A percentile compares a stretch with the other conserved stretches of the same genome.
Conservation (phyloP, 163 green algal genomes). For the Scenedesmus sp. region DNA sequence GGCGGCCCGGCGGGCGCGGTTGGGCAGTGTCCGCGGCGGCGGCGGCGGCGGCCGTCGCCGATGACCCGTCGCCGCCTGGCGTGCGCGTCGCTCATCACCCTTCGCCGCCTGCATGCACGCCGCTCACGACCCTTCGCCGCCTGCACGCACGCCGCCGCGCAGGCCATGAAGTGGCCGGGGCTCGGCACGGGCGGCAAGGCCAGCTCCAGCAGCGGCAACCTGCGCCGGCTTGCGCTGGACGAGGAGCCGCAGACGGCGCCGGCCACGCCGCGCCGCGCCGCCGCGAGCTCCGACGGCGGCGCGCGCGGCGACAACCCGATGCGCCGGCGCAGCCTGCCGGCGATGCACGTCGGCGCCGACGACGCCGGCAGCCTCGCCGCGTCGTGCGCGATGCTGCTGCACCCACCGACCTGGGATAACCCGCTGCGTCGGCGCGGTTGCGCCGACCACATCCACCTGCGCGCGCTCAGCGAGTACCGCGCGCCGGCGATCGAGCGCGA, state of each 20-base stretch:
- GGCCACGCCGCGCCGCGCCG: too few relatives aligned
- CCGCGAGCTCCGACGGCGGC: background rate
- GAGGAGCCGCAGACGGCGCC: slow-evolving; percentile 6
- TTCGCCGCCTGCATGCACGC: too few relatives aligned
- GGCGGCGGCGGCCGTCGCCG: background rate
- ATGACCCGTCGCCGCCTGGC: too few relatives aligned
- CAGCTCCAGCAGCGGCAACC: background rate
- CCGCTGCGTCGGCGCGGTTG: slow-evolving; percentile 22
- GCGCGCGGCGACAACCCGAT: background rate
- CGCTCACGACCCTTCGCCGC: too few relatives aligned
- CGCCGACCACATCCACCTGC: slow-evolving; percentile 23
- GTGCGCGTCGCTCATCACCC: too few relatives aligned
- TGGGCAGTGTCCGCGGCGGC: too few relatives aligned
- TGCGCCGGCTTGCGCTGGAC: background rate
- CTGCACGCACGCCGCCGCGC: background rate
- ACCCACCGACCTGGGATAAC: slow-evolving; percentile 31
- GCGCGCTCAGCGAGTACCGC: slow-evolving; percentile 4
- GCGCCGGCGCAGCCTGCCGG: slow-evolving; percentile 14
- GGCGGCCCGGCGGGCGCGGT: too few relatives aligned
- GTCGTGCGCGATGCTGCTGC: slow-evolving; percentile 5
- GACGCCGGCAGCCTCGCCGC: background rate
- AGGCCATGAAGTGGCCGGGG: background rate
- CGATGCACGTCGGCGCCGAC: slow-evolving; percentile 14
- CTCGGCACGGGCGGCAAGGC: background rate
- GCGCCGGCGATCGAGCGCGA: slow-evolving; percentile 19